A percentile compares a stretch with the other conserved stretches of the same genome.
phyloP scores from a whole-genome alignment of 2,329 filamentous ascomycete species.

The Cladosporium austrohemisphaericum region DNA sequence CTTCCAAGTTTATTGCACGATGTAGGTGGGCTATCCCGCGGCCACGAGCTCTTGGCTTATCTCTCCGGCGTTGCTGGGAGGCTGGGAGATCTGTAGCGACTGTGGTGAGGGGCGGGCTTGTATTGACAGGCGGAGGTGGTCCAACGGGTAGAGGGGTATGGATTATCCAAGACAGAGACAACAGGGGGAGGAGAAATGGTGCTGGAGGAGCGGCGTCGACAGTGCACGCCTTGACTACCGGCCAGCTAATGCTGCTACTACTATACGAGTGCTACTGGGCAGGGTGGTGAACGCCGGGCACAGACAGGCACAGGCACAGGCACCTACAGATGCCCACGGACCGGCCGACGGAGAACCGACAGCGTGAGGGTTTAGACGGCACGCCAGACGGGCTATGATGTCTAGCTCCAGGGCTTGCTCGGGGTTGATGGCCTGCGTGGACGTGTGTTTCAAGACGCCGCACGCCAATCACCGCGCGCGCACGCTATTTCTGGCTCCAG shows the following conservation, averaged over 20 bases:
- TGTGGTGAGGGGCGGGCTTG: slow-evolving; percentile 6
- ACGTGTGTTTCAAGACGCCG: slow-evolving; percentile 12
- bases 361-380: slow-evolving; percentile 2
- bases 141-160: background rate
- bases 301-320: background rate
- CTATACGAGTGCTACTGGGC: too few relatives aligned
- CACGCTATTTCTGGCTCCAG: too few relatives aligned
- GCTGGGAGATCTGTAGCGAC: slow-evolving; percentile 13
- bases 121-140: background rate
- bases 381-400: slow-evolving; percentile 5
- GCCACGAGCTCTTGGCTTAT: slow-evolving; percentile 3
- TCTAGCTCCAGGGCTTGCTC: slow-evolving; percentile 1
- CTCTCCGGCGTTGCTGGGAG: background rate
- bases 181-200: too few relatives aligned
- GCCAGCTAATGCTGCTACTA: too few relatives aligned
- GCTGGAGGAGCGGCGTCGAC: too few relatives aligned
- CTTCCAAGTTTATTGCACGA: background rate
- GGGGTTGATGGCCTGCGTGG: background rate
- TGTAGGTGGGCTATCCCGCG: background rate
- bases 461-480: too few relatives aligned
- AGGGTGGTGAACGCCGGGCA: too few relatives aligned
- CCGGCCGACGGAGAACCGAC: slow-evolving; percentile 3
- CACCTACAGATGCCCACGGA: background rate
- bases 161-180: too few relatives aligned
- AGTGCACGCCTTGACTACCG: too few relatives aligned